Evolutionary conservation across 73 alveolate species (phyloP).

Genomic region (Effrenium voratum): DNA sequence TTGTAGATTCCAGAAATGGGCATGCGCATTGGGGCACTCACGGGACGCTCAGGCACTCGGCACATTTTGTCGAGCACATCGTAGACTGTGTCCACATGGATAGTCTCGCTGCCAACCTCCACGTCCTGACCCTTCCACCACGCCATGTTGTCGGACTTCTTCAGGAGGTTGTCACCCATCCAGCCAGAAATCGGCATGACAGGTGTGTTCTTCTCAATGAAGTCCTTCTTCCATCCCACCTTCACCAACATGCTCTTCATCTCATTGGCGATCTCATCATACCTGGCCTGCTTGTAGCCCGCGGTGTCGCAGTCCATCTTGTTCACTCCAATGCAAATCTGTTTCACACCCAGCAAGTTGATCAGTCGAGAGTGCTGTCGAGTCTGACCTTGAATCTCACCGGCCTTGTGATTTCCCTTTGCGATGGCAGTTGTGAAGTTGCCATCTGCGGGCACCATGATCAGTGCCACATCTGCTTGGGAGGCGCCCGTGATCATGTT

Average conservation of each 20-base stretch:
- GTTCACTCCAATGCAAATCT: slow-evolving; percentile 98
- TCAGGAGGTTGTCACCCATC: slow-evolving; percentile 98
- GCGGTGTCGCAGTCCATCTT: slow-evolving; percentile 97
- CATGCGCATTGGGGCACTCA: slow-evolving; percentile 90
- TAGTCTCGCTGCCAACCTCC: slow-evolving; percentile 66
- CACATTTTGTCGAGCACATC: slow-evolving; percentile 92
- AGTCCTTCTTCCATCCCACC: slow-evolving; percentile 97
- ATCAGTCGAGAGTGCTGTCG: slow-evolving; percentile 98
- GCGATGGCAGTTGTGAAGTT: slow-evolving; percentile 99
- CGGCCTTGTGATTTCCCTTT: slow-evolving; percentile 95
- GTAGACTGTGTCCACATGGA: slow-evolving; percentile 69
- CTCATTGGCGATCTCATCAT: slow-evolving; percentile 97
- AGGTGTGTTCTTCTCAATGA: slow-evolving; percentile 97
- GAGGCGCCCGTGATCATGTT: slow-evolving; percentile 99
- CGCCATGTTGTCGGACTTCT: slow-evolving; percentile 97
- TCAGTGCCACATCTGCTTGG: slow-evolving; percentile 98
- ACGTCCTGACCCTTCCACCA: slow-evolving; percentile 96
- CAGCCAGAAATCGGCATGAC: slow-evolving; percentile 99
- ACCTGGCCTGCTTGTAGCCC: slow-evolving; percentile 94
- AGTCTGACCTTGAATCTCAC: slow-evolving; percentile 96
- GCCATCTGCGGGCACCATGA: slow-evolving; percentile 97
- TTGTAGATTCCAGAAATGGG: slow-evolving; percentile 94
- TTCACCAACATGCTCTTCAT: slow-evolving; percentile 96
- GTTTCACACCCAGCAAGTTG: slow-evolving; percentile 99
- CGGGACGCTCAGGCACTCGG: slow-evolving; percentile 84